Base-by-base conservation (phyloP, 2,329 filamentous ascomycete species). In the Beauveria sp. region DNA sequence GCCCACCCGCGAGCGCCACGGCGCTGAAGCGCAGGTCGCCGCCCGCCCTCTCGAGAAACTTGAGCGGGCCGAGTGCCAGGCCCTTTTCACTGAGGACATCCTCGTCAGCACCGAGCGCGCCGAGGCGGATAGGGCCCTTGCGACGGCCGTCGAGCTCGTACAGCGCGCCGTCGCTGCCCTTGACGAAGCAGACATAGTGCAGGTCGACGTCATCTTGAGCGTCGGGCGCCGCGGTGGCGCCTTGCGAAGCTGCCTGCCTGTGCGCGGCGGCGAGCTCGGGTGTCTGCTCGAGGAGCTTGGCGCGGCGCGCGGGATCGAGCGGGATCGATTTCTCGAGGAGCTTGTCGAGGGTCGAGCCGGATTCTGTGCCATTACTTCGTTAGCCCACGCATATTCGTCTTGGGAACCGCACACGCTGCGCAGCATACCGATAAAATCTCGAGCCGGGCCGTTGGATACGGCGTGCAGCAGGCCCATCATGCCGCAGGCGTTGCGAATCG, bases 181-280 rank as follows among this genome's bases (percentile, higher is more conserved):
- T 94, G 57, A 94, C 89, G 74, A 97, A 99, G 70, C 91, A 94
- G 52, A 97, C 93, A 72, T 96, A 97, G 77, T 99, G 94, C 67
- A 97, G 79, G 70, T 97, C 93, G n/a, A 96, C 81, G 66, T 88
- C 84, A 68, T 90, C 89, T n/a, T 86, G 82, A 9, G 91, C 91
- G 59, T 83, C 77, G 0, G 94, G 93, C 1, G 92, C 90, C 14
- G 80, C 70, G 1, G 92, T 96, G 71, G 93, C 91, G 20, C 93
- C 93, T 63, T 82, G 78, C 8, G 81, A 81, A 5, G 93, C 94
- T 16, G 91, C 92, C 63, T 84, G 83, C 52, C 85, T 84, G 75
- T 97, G 92, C 7, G 91, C 92, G 5, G 76, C 79, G 59, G 96
- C 92, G 55, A 97, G 81, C 12, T 83, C 85, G 44, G 85, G 79